Evolutionary conservation across 345 rosid species (phyloP).

Genomic region (Arabidopsis arenosa): DNA sequence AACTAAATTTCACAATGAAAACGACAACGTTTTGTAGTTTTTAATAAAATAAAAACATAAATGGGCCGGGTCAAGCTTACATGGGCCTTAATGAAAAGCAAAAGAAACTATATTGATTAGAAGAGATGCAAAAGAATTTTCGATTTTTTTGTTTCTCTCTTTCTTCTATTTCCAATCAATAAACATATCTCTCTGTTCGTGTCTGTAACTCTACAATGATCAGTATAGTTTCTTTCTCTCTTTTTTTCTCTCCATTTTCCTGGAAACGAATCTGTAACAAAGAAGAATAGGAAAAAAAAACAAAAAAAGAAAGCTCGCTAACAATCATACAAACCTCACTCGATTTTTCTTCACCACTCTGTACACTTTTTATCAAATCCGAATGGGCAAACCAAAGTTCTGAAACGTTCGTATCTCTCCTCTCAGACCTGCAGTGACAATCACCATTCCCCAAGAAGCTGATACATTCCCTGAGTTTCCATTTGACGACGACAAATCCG

Average conservation of each 20-base stretch:
- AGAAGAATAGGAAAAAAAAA: constrained; percentile 50
- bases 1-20: neutral
- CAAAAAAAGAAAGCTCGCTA: constrained; percentile 52
- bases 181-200: constrained; percentile 44
- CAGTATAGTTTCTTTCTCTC: constrained; percentile 26
- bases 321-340: constrained; percentile 70
- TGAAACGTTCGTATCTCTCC: constrained; percentile 89
- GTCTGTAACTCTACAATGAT: constrained; percentile 43
- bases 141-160: neutral
- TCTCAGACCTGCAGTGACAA: constrained; percentile 83
- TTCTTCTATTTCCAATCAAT: constrained; percentile 20
- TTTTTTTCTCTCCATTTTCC: constrained; percentile 21
- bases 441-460: constrained; percentile 87
- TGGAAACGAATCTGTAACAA: constrained; percentile 40
- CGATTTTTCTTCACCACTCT: constrained; percentile 42
- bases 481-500: constrained; percentile 56
- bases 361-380: constrained; percentile 47
- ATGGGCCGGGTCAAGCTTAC: constrained; percentile 1
- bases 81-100: neutral
- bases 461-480: constrained; percentile 53
- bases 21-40: constrained; percentile 5
- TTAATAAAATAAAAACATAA: neutral
- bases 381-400: constrained; percentile 90
- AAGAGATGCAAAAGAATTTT: constrained; percentile 2
- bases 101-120: neutral